Base-by-base conservation (phyloP, 1,139 yeast genomes). In the Pichia sp. region DNA sequence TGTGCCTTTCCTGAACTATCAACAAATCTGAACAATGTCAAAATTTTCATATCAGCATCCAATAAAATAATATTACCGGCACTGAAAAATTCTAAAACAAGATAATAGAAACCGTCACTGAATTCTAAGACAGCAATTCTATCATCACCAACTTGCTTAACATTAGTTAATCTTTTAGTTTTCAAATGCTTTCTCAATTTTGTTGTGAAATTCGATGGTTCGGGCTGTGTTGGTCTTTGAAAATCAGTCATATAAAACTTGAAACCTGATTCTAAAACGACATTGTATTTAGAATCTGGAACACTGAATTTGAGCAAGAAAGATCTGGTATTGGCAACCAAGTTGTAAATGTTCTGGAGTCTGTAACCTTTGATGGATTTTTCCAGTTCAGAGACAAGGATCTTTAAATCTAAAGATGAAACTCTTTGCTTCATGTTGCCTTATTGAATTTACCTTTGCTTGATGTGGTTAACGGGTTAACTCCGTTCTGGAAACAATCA, bases 11-110 rank as follows among this genome's bases (percentile, higher is more conserved):
- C 52, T 10, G 45, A 24, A 15, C 47, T 34, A 38, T 79, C 78
- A 3, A 89, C 96, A 33, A 84, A 71, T 66, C 97, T 78, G 63
- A 85, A 91, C 32, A 91, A 79, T 0, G 94, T 74, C 58, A 90
- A 59, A 42, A 90, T 90, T 60, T 77, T 82, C 55, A 72, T 67
- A 28, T 83, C 75, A 33, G 80, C 76, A 62, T 91, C 95, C 54
- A 91, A 71, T 21, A 93, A 71, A 28, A 93, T 70, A 50, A 93
- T 79, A 61, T 93, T 93, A 33, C 99, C 99, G 2, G 96, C 96
- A 61, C 96, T 88, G 69, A 90, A 91, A 58, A 93, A 91, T 62
- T 93, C 99, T 51, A 93, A 68, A 0, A 88, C 96, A 55, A 91
- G 70, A 59, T 86, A 85, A 65, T 70, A 87, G 47, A 80, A 63